Evolutionary conservation across 768 basidiomycete genomes (phyloP), one percentile per base, ranked within the genome.

Genomic region (Russula sp.): DNA sequence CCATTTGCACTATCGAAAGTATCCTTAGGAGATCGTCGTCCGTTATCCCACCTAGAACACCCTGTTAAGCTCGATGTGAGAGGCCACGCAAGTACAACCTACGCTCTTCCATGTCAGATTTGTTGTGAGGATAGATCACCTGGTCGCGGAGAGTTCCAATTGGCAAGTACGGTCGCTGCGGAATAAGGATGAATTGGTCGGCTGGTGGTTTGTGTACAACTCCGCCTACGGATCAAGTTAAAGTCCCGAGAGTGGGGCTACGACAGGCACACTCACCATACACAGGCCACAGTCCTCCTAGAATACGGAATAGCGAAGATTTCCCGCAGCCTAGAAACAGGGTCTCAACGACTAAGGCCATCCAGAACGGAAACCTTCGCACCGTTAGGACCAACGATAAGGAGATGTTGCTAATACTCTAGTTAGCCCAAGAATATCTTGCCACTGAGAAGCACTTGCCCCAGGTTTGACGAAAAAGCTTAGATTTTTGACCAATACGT

Each of bases 341-440:
- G 2, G 52, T 60, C 60, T 61, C 7, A 53, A 51, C 18, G 49
- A 6, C 11, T 14, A 32, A 20, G 11, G 1, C 48, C 10, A 47
- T 32, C 44, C 22, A 63, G 18, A 56, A 34, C 18, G 37, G 32
- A 48, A 35, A 48, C 61, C 71, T 64, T 37, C 47, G 57, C 59
- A 85, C 94, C 96, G 68, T 98, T 98, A 0, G 94, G 95, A 0
- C 95, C 96, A 52, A 98, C 90, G 54, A 97, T 92, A 18, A 96
- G 83, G 9, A 97, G 77, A 69, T 95, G 91, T 84, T 94, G 85
- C 91, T 94, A 20, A 40, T 32, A 27, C 31, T 22, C 42, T 31
- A n/a, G 47, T 48, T 34, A 55, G 20, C 39, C 34, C 7, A 35
- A 42, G 18, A 40, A 47, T 16, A 9, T 48, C n/a, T 13, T 18